phyloP scores from a whole-genome alignment of 805 yeast species.

The Pichia exigua region DNA sequence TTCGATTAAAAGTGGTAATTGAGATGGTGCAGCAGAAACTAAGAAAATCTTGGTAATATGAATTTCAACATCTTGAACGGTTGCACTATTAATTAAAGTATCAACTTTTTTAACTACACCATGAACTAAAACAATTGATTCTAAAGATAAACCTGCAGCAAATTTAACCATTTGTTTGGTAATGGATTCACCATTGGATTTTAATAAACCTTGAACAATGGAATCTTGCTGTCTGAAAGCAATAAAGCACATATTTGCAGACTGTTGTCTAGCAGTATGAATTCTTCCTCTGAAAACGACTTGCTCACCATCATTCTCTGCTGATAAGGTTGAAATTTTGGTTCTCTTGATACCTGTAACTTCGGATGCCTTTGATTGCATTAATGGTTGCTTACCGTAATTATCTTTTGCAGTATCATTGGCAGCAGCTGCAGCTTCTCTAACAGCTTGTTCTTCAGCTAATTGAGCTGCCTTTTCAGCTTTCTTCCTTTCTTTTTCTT shows the following conservation, averaged over 20 bases:
- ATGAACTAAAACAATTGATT: constrained; percentile 84
- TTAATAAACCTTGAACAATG: constrained; percentile 77
- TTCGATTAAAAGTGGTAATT: constrained; percentile 89
- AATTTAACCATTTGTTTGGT: constrained; percentile 97
- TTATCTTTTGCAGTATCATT: constrained; percentile 80
- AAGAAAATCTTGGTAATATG: constrained; percentile 65
- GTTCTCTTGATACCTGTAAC: constrained; percentile 63
- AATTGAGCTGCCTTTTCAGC: constrained; percentile 86
- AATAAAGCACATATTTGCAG: constrained; percentile 87
- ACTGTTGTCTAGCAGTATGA: constrained; percentile 90
- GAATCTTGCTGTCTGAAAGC: constrained; percentile 86
- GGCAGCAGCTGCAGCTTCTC: constrained; percentile 57
- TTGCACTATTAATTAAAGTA: constrained; percentile 82
- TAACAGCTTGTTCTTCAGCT: constrained; percentile 80
- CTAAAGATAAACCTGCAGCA: constrained; percentile 80
- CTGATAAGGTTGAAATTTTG: constrained; percentile 47
- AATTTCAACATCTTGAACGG: constrained; percentile 86
- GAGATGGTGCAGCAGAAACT: constrained; percentile 83
- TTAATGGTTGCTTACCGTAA: constrained; percentile 85
- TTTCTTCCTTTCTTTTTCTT: constrained; percentile 87
- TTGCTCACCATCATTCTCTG: constrained; percentile 62
- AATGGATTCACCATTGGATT: constrained; percentile 59
- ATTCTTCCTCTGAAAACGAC: constrained; percentile 89
- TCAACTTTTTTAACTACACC: constrained; percentile 80
- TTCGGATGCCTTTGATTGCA: constrained; percentile 48